Evolutionary conservation across 2,329 filamentous ascomycete genomes (phyloP).

Genomic region (Fonsecaea pugnacius): DNA sequence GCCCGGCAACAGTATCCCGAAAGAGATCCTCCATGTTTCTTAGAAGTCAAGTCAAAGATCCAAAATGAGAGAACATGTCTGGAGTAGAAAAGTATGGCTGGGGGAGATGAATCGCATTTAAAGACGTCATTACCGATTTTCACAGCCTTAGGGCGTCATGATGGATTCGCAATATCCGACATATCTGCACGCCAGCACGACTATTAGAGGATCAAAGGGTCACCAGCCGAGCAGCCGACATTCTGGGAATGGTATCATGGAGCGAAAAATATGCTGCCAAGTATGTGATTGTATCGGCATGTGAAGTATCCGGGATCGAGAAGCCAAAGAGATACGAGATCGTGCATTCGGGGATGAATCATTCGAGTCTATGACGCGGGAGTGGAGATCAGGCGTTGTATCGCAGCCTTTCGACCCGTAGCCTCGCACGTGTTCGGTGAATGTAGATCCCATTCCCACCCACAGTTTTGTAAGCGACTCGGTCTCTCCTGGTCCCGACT

Average conservation of each 20-base stretch:
- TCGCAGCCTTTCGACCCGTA: constrained; percentile 3
- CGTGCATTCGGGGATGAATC: background rate
- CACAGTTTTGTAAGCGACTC: constrained; percentile 15
- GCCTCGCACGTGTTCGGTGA: constrained; percentile 20
- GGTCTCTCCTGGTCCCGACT: constrained; percentile 17
- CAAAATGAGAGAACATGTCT: background rate
- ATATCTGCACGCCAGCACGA: background rate
- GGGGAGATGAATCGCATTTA: background rate
- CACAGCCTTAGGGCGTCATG: constrained; percentile 11
- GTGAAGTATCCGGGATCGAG: constrained; percentile 32
- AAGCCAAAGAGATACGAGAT: constrained; percentile 21
- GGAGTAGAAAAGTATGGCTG: background rate
- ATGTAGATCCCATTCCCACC: background rate
- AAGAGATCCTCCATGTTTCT: constrained; percentile 38
- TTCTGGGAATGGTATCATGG: background rate
- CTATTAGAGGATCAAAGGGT: constrained; percentile 52
- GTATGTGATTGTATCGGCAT: constrained; percentile 33
- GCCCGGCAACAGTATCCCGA: constrained; percentile 12
- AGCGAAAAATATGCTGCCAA: constrained; percentile 49
- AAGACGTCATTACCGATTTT: constrained; percentile 53
- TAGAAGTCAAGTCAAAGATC: background rate
- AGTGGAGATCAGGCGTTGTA: constrained; percentile 6
- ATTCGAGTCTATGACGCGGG: constrained; percentile 14
- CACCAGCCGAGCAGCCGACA: constrained; percentile 40
- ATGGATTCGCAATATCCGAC: background rate